These are phyloP conservation scores for Inosperma sp. DNA, from an alignment of 768 basidiomycete genomes.

Conservation along the genomic window DNA sequence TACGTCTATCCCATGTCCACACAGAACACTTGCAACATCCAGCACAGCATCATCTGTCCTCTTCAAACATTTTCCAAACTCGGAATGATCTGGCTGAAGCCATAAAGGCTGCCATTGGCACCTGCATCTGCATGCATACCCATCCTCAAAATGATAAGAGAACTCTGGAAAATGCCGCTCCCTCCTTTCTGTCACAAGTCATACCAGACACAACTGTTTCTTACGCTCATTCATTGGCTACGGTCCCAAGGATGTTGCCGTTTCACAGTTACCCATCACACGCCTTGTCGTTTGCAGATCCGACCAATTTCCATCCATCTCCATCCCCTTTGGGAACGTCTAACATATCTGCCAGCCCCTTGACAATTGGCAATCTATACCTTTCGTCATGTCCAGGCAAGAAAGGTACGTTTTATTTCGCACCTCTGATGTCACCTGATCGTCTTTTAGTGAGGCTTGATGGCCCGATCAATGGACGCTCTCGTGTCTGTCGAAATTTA, in stretches of 20 bases:
- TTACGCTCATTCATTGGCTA: too few relatives aligned
- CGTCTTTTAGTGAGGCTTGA: conserved; percentile 53
- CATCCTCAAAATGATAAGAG: too few relatives aligned
- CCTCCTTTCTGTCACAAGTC: too few relatives aligned
- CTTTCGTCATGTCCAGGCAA: conserved; percentile 94
- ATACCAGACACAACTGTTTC: too few relatives aligned
- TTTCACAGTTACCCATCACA: too few relatives aligned
- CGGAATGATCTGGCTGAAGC: conserved; percentile 35
- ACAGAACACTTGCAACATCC: conserved; percentile 15
- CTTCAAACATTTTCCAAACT: conserved; percentile 16
- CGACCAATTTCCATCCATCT: too few relatives aligned
- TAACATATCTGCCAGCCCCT: conserved; percentile 17
- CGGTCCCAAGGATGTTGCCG: too few relatives aligned
- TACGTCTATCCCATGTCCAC: conserved; percentile 33
- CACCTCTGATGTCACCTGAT: neutral
- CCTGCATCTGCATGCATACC: conserved; percentile 10
- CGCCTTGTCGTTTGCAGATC: too few relatives aligned
- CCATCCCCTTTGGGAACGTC: too few relatives aligned
- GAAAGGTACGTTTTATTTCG: conserved; percentile 7
- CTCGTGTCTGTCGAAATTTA: conserved; percentile 79
- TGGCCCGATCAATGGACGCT: conserved; percentile 74
- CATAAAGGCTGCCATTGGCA: conserved; percentile 30
- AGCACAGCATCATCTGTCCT: conserved; percentile 11
- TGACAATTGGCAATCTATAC: conserved; percentile 76
- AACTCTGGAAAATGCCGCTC: too few relatives aligned